Evolutionary conservation across 352 stramenopile genomes (phyloP), one percentile per base, ranked within the genome.

Genomic region (Lagenidium sp.): DNA sequence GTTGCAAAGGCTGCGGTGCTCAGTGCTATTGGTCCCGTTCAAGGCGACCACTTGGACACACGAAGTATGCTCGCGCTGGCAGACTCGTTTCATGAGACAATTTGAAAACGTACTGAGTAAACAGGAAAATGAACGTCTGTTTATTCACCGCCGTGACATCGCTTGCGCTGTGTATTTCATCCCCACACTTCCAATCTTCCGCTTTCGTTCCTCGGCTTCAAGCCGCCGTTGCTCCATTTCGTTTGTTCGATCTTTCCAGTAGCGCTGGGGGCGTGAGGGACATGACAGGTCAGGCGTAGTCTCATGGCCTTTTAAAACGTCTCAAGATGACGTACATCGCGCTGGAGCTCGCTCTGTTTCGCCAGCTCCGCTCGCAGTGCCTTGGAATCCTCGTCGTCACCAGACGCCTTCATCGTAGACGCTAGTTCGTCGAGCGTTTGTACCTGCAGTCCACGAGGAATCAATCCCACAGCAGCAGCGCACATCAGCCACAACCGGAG

Each of bases 1-100:
- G 77, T 93, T 12, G 72, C 80, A 10, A 93, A 90, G 47, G 74
- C 80, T n/a, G 80, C 80, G 2, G 76, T 93, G 36, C 70, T 93
- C 19, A 82, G 80, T 53, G 80, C 80, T 0, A 87, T 93, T 39
- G 77, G 77, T 5, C 55, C 75, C 2, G 75, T 84, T 6, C 60
- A 67, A 22, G 60, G 62, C 26, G 54, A 63, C 36, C 68, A 64
- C 25, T 54, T 90, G 20, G 75, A 93, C 44, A 85, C 72, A 8
- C 79, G 57, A 4, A 81, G 58, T 39, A 93, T 93, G 64, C 54
- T 93, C 11, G 57, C 62, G 24, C 55, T 93, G 11, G 68, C 75
- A 7, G 73, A 77, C 18, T 89, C 74, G n/a, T 90, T 90, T 55
- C 80, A 93, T 44, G 41, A 85, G 34, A 85, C 80, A 20, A 55